Evolutionary conservation across 2,329 filamentous ascomycete genomes (phyloP).

Genomic region (Dactylellina haptotyla): DNA sequence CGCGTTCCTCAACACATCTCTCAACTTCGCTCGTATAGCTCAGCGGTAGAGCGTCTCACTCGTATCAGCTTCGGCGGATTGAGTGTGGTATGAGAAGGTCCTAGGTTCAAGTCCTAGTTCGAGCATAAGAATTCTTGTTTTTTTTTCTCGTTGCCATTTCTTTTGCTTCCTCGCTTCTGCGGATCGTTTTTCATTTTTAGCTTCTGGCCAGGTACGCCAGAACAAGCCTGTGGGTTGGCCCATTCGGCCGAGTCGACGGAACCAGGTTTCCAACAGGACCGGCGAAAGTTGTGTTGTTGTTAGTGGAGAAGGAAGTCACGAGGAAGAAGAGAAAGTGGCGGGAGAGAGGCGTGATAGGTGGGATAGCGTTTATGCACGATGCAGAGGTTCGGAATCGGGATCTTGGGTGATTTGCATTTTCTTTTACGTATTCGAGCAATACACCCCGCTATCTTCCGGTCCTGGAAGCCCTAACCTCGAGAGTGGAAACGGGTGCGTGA

Average conservation of each 20-base stretch:
- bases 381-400: too few relatives aligned
- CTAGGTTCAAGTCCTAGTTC: conserved; percentile 54
- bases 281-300: not conserved
- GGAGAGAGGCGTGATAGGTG: not conserved
- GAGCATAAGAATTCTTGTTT: conserved; percentile 39
- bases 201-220: too few relatives aligned
- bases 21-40: conserved; percentile 51
- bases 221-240: too few relatives aligned
- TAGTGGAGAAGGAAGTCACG: not conserved
- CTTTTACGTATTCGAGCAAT: too few relatives aligned
- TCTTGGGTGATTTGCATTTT: too few relatives aligned
- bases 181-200: not conserved
- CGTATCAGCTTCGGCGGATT: conserved; percentile 40
- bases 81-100: conserved; percentile 53
- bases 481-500: too few relatives aligned
- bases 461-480: too few relatives aligned
- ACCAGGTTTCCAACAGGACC: not conserved
- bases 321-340: not conserved
- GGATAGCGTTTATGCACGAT: too few relatives aligned
- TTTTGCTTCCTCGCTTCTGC: conserved; percentile 10
- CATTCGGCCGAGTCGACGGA: not conserved
- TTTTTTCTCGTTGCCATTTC: conserved; percentile 17
- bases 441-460: too few relatives aligned
- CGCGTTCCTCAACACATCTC: not conserved
- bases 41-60: conserved; percentile 55